A percentile compares a stretch with the other conserved stretches of the same genome.
Evolutionary conservation across 202 grass and related monocot genomes (phyloP).

Genomic region (Schoenoplectus triqueter): DNA sequence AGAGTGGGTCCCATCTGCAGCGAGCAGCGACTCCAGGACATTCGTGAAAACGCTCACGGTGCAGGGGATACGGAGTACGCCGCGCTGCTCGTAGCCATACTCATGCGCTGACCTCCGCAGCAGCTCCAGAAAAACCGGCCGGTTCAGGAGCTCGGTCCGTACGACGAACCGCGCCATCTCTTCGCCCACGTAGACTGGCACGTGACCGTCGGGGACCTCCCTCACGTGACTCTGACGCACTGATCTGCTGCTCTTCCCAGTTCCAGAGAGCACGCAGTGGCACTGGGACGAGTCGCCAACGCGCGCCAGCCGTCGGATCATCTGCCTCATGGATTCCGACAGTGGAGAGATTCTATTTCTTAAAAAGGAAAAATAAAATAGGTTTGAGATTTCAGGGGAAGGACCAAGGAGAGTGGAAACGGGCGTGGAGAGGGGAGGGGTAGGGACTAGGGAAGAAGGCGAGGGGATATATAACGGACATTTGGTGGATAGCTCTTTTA

Average conservation of each 20-base stretch:
- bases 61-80: conserved; percentile 81
- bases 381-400: not conserved
- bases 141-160: conserved; percentile 66
- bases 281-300: conserved; percentile 49
- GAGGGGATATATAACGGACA: conserved; percentile 35
- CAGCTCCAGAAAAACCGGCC: conserved; percentile 70
- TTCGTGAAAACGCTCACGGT: conserved; percentile 58
- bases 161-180: conserved; percentile 78
- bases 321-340: conserved; percentile 50
- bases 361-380: not conserved
- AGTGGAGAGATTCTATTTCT: not conserved
- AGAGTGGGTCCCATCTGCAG: conserved; percentile 13
- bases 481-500: not conserved
- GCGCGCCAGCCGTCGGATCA: conserved; percentile 60
- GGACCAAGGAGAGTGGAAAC: not conserved
- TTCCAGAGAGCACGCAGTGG: not conserved
- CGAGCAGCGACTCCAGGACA: conserved; percentile 52
- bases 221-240: conserved; percentile 18
- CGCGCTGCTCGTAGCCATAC: conserved; percentile 76
- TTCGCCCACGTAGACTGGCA: conserved; percentile 75
- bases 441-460: not conserved
- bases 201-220: conserved; percentile 77
- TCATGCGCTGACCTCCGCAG: conserved; percentile 68
- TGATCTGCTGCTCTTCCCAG: not conserved
- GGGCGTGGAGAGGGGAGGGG: not conserved